Base-by-base conservation (phyloP, 2,329 filamentous ascomycete species). In the Coniochaeta hoffmannii region DNA sequence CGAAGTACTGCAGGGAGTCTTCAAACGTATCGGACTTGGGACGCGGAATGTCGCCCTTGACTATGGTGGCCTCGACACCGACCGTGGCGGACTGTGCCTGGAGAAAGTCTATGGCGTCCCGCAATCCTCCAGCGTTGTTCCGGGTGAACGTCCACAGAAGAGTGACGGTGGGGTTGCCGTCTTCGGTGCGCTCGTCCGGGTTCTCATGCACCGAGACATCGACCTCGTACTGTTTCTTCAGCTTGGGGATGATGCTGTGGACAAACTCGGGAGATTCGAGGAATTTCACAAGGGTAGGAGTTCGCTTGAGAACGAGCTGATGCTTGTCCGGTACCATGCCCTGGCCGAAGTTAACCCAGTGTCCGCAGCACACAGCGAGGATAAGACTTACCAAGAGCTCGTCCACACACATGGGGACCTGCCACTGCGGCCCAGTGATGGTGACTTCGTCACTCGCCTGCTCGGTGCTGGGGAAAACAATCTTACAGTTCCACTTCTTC, bases 401-500 rank as follows among this genome's bases (percentile, higher is more conserved):
- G 69, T 99, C 94, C 52, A 97, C 91, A 64, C 93, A 96, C 69
- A 96, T 89, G 59, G 94, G 93, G 34, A 99, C 93, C 78, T 97
- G 94, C 82, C 95, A 99, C 75, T 97, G 93, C 52, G 94, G 94
- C 4, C 94, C 94, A 59, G 91, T 96, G 57, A 99, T 91, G 17
- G 88, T 95, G 54, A 99, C 91, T 66, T 95, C 88, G 66, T 99
- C 94, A 69, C 93, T 97, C 22, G 94, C 94, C 72, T 95, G 89
- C 71, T 99, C 94, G 10, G 94, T 97, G 73, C 92, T 96, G 8
- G 94, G 94, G 69, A 99, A 99, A 63, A 91, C 89, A 67, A 99
- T 95, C 77, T 97, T 97, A 85, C 94, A 99, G 71, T 97, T 97
- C 88, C 92, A 97, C 74, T 96, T 97, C 79, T 96, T 95, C 76